A percentile compares a stretch with the other conserved stretches of the same genome.
These are phyloP conservation scores for Patellaria atrata DNA, from an alignment of 495 filamentous ascomycete genomes.

Conservation along the genomic window DNA sequence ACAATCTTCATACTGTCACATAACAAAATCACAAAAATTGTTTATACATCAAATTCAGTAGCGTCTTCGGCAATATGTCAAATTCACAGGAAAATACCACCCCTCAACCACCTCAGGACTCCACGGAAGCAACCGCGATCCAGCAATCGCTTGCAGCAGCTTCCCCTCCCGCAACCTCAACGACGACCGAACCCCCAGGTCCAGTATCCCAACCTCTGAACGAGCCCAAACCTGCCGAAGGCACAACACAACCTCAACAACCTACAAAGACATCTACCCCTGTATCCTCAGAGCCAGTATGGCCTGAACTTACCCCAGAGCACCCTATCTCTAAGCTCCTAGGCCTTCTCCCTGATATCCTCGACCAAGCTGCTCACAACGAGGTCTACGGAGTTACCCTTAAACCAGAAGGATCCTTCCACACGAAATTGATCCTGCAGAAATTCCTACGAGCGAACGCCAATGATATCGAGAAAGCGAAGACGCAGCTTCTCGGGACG, in stretches of 20 bases:
- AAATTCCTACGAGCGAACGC: constrained; percentile 86
- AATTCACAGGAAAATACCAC: background rate
- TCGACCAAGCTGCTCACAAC: constrained; percentile 36
- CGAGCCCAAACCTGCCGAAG: background rate
- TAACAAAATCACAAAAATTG: background rate
- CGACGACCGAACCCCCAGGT: background rate
- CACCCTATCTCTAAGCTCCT: constrained; percentile 21
- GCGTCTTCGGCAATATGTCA: constrained; percentile 1
- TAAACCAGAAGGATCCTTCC: constrained; percentile 38
- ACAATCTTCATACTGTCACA: constrained; percentile 1
- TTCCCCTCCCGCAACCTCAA: background rate
- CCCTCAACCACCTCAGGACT: background rate
- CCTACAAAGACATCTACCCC: background rate
- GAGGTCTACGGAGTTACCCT: constrained; percentile 70
- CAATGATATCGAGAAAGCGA: constrained; percentile 54
- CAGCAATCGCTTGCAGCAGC: background rate
- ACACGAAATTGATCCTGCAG: constrained; percentile 68
- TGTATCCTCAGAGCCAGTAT: constrained; percentile 4
- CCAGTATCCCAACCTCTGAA: background rate
- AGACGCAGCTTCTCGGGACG: constrained; percentile 60
- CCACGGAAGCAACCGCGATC: background rate
- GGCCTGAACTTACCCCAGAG: constrained; percentile 15
- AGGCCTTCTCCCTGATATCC: constrained; percentile 25
- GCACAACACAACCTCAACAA: background rate
- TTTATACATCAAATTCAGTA: background rate